phyloP scores from a whole-genome alignment of 768 basidiomycete genomes.

The Lactarius akahatsu region DNA sequence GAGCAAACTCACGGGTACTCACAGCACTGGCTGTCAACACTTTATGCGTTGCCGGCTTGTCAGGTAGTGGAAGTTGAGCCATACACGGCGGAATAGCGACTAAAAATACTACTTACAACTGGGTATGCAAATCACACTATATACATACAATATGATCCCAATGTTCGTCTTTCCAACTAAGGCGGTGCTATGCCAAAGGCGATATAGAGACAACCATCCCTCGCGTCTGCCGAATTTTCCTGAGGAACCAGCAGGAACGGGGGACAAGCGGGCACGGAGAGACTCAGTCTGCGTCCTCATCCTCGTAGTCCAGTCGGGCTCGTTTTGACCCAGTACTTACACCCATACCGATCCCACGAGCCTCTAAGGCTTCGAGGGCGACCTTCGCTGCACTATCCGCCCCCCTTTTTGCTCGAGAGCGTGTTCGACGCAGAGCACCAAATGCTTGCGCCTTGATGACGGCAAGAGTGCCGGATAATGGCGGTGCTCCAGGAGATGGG shows the following conservation, averaged over 20 bases:
- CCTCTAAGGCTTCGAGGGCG: conserved; percentile 78
- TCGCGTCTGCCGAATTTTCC: conserved; percentile 11
- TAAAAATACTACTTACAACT: conserved; percentile 30
- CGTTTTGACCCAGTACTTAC: conserved; percentile 42
- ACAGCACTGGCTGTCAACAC: conserved; percentile 6
- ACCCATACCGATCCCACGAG: conserved; percentile 65
- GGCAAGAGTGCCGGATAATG: conserved; percentile 77
- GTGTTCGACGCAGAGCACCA: conserved; percentile 77
- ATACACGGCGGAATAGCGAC: conserved; percentile 13
- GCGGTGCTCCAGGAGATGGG: conserved; percentile 46
- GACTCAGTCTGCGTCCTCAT: conserved; percentile 38
- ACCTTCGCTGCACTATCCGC: conserved; percentile 72
- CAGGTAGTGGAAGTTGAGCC: conserved; percentile 7
- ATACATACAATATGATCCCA: conserved; percentile 31
- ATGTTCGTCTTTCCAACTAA: conserved; percentile 27
- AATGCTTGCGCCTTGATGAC: conserved; percentile 92
- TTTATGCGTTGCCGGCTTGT: conserved; percentile 4
- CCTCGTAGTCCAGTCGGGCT: conserved; percentile 53
- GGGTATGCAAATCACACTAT: conserved; percentile 31
- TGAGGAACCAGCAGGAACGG: conserved; percentile 28
- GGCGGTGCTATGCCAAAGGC: conserved; percentile 12
- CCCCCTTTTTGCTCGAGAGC: conserved; percentile 68
- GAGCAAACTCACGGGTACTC: conserved; percentile 2
- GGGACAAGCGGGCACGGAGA: conserved; percentile 3
- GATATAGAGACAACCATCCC: conserved; percentile 13